Evolutionary conservation across 2,329 filamentous ascomycete genomes (phyloP).

Genomic region (Neonectria neomacrospora): DNA sequence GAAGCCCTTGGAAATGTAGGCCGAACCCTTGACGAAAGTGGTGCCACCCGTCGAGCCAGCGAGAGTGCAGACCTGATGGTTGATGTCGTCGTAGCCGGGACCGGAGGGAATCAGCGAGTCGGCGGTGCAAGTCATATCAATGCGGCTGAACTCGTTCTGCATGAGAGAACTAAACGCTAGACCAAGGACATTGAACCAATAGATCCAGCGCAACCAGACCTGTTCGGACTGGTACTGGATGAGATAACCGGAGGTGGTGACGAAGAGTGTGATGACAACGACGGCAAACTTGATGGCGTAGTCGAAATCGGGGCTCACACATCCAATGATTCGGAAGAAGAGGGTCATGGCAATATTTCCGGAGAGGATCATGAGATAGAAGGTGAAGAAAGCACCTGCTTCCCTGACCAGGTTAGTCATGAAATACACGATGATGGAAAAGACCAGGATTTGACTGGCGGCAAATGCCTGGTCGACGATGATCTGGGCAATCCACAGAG

Average conservation of each 20-base stretch:
- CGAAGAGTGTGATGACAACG: constrained; percentile 82
- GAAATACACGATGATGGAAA: constrained; percentile 82
- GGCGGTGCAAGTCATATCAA: constrained; percentile 75
- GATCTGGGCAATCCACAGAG: constrained; percentile 86
- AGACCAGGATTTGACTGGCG: constrained; percentile 75
- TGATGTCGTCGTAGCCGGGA: constrained; percentile 74
- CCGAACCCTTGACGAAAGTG: constrained; percentile 69
- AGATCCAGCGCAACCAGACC: constrained; percentile 83
- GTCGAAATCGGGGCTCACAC: constrained; percentile 82
- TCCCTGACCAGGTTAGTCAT: constrained; percentile 76
- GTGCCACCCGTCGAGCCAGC: constrained; percentile 76
- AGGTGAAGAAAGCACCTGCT: constrained; percentile 82
- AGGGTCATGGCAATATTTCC: constrained; percentile 79
- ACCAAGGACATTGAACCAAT: constrained; percentile 79
- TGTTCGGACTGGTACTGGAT: constrained; percentile 82
- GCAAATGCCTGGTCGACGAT: constrained; percentile 81
- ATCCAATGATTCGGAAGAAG: constrained; percentile 81
- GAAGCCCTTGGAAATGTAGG: constrained; percentile 77
- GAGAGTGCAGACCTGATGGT: constrained; percentile 84
- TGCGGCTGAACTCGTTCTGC: constrained; percentile 83
- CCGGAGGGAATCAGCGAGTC: constrained; percentile 78
- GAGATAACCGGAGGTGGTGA: constrained; percentile 83
- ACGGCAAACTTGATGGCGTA: constrained; percentile 86
- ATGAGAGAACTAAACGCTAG: constrained; percentile 82
- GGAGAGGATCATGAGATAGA: constrained; percentile 75